phyloP scores from a whole-genome alignment of 2,329 filamentous ascomycete species.

The Tricladium varicosporioides region DNA sequence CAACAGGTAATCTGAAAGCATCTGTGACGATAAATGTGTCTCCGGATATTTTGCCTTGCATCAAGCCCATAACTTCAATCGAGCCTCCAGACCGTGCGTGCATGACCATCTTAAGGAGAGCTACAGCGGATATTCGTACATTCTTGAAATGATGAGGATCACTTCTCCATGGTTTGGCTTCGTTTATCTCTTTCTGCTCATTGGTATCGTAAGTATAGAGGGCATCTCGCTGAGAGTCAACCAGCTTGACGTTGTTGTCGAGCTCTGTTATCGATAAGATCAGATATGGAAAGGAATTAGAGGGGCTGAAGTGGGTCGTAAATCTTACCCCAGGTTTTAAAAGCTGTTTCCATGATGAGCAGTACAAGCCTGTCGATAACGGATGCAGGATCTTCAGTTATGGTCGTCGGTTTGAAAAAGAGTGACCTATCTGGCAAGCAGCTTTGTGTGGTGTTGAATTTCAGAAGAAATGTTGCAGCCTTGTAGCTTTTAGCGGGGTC shows the following conservation, averaged over 20 bases:
- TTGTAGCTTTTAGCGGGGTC: slow-evolving; percentile 7
- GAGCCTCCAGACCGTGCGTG: slow-evolving; percentile 92
- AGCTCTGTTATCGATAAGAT: slow-evolving; percentile 60
- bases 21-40: slow-evolving; percentile 91
- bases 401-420: neutral
- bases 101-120: slow-evolving; percentile 98
- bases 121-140: slow-evolving; percentile 89
- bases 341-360: slow-evolving; percentile 51
- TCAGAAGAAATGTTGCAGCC: slow-evolving; percentile 6
- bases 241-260: slow-evolving; percentile 79
- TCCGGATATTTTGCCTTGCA: slow-evolving; percentile 89
- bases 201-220: slow-evolving; percentile 80
- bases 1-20: slow-evolving; percentile 88
- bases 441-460: slow-evolving; percentile 1
- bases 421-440: neutral
- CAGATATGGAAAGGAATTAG: slow-evolving; percentile 21
- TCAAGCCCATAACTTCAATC: slow-evolving; percentile 95
- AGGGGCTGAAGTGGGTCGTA: slow-evolving; percentile 2
- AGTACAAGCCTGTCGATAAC: neutral
- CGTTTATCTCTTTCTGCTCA: slow-evolving; percentile 64
- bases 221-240: slow-evolving; percentile 84
- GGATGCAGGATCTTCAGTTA: neutral
- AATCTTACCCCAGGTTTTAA: slow-evolving; percentile 59
- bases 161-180: slow-evolving; percentile 69
- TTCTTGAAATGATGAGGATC: slow-evolving; percentile 89